These are phyloP conservation scores for Diutina pseudorugosa DNA, from an alignment of 1,139 yeast genomes.

Conservation along the genomic window DNA sequence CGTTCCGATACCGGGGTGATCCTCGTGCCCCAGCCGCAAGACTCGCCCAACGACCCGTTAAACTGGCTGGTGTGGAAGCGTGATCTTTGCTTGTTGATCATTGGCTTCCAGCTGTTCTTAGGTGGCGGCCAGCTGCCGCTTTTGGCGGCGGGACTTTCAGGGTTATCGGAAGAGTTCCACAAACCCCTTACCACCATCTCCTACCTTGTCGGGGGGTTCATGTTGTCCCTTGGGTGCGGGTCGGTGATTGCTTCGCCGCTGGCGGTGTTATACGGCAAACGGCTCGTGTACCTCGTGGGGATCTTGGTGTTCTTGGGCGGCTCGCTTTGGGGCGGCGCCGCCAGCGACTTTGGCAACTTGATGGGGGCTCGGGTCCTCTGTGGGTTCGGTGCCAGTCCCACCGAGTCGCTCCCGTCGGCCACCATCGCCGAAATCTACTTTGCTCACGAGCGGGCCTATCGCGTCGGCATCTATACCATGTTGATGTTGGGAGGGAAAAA, in stretches of 20 bases:
- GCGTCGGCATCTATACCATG: conserved; percentile 51
- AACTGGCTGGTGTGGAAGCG: conserved; percentile 59
- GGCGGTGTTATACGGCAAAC: conserved; percentile 49
- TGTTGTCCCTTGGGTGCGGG: conserved; percentile 49
- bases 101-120: conserved; percentile 47
- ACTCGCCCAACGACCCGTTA: conserved; percentile 64
- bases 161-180: conserved; percentile 30
- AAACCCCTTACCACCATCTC: conserved; percentile 31
- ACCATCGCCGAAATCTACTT: conserved; percentile 54
- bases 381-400: conserved; percentile 51
- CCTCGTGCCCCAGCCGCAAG: conserved; percentile 64
- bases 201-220: conserved; percentile 47
- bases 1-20: conserved; percentile 42
- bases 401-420: conserved; percentile 50
- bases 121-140: conserved; percentile 57
- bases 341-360: conserved; percentile 35
- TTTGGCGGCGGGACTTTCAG: conserved; percentile 43
- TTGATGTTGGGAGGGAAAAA: conserved; percentile 53
- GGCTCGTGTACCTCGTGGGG: conserved; percentile 41
- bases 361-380: conserved; percentile 47
- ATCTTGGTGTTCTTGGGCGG: conserved; percentile 40
- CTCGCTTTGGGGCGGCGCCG: conserved; percentile 41
- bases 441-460: conserved; percentile 54
- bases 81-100: conserved; percentile 38
- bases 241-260: conserved; percentile 47